Conservation (phyloP, 2,329 filamentous ascomycete species). For the Camillea tinctor region DNA sequence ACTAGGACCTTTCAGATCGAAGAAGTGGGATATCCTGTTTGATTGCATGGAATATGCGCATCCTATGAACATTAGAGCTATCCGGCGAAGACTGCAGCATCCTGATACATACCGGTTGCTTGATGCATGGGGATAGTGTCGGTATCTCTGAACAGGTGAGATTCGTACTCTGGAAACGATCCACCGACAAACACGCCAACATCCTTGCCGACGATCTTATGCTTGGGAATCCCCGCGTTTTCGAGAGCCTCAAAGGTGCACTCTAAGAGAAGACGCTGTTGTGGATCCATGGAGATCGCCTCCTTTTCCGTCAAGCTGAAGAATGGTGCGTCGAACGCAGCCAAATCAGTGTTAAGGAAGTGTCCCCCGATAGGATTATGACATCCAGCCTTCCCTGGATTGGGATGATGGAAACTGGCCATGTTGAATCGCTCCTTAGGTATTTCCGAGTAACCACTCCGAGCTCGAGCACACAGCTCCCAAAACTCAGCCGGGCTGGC, state of each 20-base stretch:
- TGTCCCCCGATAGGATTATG: conserved; percentile 36
- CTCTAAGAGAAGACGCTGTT: conserved; percentile 52
- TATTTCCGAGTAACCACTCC: conserved; percentile 36
- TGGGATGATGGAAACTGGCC: conserved; percentile 32
- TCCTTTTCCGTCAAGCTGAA: conserved; percentile 53
- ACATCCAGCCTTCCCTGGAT: conserved; percentile 35
- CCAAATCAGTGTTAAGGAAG: conserved; percentile 44
- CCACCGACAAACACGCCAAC: conserved; percentile 52
- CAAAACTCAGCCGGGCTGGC: conserved; percentile 37
- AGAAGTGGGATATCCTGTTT: conserved; percentile 55
- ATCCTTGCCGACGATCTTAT: conserved; percentile 45
- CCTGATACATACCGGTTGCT: conserved; percentile 41
- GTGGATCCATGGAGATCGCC: conserved; percentile 51
- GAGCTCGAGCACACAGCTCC: conserved; percentile 37
- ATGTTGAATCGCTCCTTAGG: conserved; percentile 46
- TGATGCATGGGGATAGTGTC: conserved; percentile 52
- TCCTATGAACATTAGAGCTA: conserved; percentile 31
- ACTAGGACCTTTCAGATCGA: conserved; percentile 53
- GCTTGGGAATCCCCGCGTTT: conserved; percentile 49
- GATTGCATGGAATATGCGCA: conserved; percentile 52
- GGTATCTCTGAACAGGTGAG: conserved; percentile 43
- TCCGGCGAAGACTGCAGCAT: background rate
- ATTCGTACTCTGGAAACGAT: conserved; percentile 48
- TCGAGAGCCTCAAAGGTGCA: conserved; percentile 55
- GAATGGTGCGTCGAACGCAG: conserved; percentile 51